Evolutionary conservation across 163 green algal genomes (phyloP), one percentile per base, ranked within the genome.

Genomic region (Volvox carteri): DNA sequence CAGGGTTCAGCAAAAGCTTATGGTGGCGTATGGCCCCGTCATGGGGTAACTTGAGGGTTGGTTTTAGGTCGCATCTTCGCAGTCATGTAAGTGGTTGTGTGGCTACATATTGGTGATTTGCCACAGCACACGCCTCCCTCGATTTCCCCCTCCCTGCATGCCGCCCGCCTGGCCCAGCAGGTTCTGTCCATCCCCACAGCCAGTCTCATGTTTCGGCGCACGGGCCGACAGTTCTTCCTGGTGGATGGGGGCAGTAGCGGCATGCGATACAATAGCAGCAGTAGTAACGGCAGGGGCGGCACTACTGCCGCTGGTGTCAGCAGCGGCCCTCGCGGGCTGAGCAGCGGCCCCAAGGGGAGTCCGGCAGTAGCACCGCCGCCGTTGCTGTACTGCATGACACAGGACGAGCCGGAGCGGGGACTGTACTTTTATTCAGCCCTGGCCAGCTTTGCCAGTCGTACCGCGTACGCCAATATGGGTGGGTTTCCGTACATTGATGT

Each of bases 221-320:
- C 92, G 21, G 96, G 95, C 23, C 35, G 52, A 1, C 95, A 98
- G 86, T 97, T 98, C 92, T 98, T 98, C 88, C 87, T 97, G 44
- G 72, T 77, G 6, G 96, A 98, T 70, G 83, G n/a, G n/a, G n/a
- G 46, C 7, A 65, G 37, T 48, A 48, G 67, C 70, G 39, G 68
- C 68, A 78, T 21, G 35, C 30, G 41, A 19, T 62, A 12, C 72
- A 60, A 16, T 28, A 62, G 1, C 42, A 42, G 70, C 23, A 18
- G 41, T 41, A n/a, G 4, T 37, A 78, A 42, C 41, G 3, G 33
- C 30, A 46, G 11, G 33, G 9, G 35, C 67, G 37, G 37, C 33
- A 48, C 33, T 56, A 78, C 44, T 44, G 58, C 35, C 72, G 1
- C 72, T 19, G 35, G 1, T 41, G 33, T 33, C 3, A 21, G 37